Evolutionary conservation across 2,329 filamentous ascomycete species (phyloP), one percentile per base, ranked within the genome.

Genomic region (Periglandula ipomoeae): DNA sequence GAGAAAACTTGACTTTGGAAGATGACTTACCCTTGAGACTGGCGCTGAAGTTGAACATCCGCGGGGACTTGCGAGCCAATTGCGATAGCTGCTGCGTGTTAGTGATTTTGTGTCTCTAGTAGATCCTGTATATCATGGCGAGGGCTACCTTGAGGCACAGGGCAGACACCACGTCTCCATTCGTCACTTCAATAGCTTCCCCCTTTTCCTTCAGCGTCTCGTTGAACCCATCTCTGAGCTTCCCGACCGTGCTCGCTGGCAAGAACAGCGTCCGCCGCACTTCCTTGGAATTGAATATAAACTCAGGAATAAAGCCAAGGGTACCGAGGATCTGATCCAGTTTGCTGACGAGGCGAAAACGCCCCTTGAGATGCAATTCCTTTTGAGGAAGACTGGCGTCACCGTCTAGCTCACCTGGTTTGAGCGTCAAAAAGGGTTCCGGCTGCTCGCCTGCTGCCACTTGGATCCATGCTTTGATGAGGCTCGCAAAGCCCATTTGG

Each of bases 391-490:
- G 9, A 9, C 52, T 48, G 2, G 23, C 27, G 9, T 50, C 19
- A 5, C 55, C 53, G 2, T 52, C 48, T 6, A 58, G 48, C 1
- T 24, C 49, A 2, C 44, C 52, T 0, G 40, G 38, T 4, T 44
- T 30, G 3, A 55, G 40, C 2, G 51, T 24, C 6, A 56, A 8
- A 24, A 58, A 57, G n/a, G 50, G 39, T 2, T 41, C 13, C 3
- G 55, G 56, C 13, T 48, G n/a, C 20, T 44, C 43, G 20, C 55
- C 56, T 6, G 46, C 24, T 4, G 52, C 50, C 3, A 58, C 43
- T 6, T 50, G 23, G 3, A 56, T 45, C 57, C 56, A 59, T 5
- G 56, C 52, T 15, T 38, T 41, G 30, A 58, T 41, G 22, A 58
- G 20, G 38, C 52, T 55, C 11, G 48, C 55, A 38, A 39, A 50